phyloP scores from a whole-genome alignment of 192 early-diverging fungal genomes.

The Podila minutissima region DNA sequence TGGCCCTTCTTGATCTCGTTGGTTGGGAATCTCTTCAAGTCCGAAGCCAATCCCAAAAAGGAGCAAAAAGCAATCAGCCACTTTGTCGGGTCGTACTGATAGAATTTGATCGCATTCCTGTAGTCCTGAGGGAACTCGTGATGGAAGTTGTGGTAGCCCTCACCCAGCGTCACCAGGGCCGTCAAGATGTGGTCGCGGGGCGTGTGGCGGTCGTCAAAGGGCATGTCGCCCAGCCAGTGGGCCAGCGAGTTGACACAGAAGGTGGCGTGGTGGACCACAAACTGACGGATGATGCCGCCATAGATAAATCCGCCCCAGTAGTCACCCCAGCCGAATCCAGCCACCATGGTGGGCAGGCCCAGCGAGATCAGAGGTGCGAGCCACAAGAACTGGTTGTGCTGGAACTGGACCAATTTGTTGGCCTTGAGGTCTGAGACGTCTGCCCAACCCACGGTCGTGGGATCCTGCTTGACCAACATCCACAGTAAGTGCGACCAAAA shows the following conservation, averaged over 20 bases:
- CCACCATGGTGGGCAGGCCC: constrained; percentile 79
- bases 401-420: constrained; percentile 77
- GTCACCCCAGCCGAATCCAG: constrained; percentile 83
- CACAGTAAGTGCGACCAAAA: constrained; percentile 84
- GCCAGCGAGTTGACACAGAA: constrained; percentile 90
- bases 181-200: constrained; percentile 87
- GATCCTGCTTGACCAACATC: constrained; percentile 82
- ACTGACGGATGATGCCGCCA: constrained; percentile 74
- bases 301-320: constrained; percentile 83
- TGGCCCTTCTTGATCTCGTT: constrained; percentile 86
- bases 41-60: constrained; percentile 71
- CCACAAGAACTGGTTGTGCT: constrained; percentile 78
- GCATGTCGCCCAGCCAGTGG: constrained; percentile 76
- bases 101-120: constrained; percentile 81
- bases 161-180: constrained; percentile 80
- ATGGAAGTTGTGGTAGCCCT: constrained; percentile 91
- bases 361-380: constrained; percentile 79
- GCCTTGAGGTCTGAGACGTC: constrained; percentile 82
- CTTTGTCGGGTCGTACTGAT: constrained; percentile 88
- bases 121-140: constrained; percentile 91
- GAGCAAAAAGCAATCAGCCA: constrained; percentile 76
- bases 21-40: constrained; percentile 78
- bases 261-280: constrained; percentile 81
- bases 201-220: constrained; percentile 85
- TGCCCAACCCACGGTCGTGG: constrained; percentile 71